Evolutionary conservation across 768 basidiomycete genomes (phyloP).

Genomic region (Mycena vitilis): DNA sequence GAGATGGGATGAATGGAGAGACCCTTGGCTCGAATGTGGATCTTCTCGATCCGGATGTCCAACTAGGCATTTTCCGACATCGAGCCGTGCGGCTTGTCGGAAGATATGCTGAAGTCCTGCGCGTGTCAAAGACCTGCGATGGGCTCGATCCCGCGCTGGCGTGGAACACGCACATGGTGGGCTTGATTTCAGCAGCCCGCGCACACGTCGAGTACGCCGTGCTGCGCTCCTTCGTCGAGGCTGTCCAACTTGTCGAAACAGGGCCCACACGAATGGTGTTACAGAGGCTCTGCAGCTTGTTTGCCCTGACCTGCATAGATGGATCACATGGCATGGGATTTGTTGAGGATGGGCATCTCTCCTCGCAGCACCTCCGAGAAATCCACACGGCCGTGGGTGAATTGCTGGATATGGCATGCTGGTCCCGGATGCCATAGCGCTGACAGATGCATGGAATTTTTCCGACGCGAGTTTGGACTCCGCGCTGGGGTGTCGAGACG

Average conservation of each 20-base stretch:
- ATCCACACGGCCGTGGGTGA: conserved; percentile 33
- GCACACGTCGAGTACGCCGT: conserved; percentile 41
- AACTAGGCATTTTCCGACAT: conserved; percentile 39
- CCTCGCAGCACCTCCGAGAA: conserved; percentile 28
- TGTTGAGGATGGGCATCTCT: conserved; percentile 36
- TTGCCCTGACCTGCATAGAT: conserved; percentile 42
- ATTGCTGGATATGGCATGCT: conserved; percentile 28
- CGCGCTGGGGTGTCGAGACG: conserved; percentile 41
- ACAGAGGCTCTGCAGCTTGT: conserved; percentile 38
- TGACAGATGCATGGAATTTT: conserved; percentile 44
- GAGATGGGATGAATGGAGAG: not conserved
- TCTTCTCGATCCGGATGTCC: conserved; percentile 33
- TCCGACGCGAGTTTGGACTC: conserved; percentile 40
- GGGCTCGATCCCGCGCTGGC: conserved; percentile 31
- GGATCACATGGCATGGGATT: conserved; percentile 38
- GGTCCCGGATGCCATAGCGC: conserved; percentile 39
- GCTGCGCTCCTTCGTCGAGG: conserved; percentile 37
- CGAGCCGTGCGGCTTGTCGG: conserved; percentile 38
- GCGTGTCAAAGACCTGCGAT: conserved; percentile 18
- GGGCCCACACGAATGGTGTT: conserved; percentile 26
- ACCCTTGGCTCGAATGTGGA: conserved; percentile 17
- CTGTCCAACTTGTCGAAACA: conserved; percentile 23
- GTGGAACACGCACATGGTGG: conserved; percentile 44
- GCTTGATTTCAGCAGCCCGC: conserved; percentile 39
- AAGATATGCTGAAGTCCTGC: conserved; percentile 32